Evolutionary conservation across 2,329 filamentous ascomycete genomes (phyloP).

Genomic region (Aaosphaeria pasadenensis): DNA sequence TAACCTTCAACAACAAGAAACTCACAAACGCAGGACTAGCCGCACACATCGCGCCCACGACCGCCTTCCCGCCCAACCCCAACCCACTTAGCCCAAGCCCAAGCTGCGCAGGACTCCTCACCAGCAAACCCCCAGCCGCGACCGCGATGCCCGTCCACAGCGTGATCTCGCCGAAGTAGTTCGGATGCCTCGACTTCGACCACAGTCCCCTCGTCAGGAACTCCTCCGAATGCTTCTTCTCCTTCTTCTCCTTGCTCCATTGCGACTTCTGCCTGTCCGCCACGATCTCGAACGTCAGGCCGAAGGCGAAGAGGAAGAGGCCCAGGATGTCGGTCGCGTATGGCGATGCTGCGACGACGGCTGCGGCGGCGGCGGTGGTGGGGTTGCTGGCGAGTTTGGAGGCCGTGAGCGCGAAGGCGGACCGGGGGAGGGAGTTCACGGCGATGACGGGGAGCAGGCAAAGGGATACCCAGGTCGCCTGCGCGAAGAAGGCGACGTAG

Average conservation of each 20-base stretch:
- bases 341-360: constrained; percentile 10
- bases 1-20: constrained; percentile 62
- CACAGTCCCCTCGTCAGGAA: constrained; percentile 65
- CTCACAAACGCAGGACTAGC: constrained; percentile 63
- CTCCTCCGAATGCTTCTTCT: constrained; percentile 65
- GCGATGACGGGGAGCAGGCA: constrained; percentile 64
- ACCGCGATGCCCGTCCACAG: constrained; percentile 68
- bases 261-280: constrained; percentile 63
- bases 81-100: constrained; percentile 54
- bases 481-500: constrained; percentile 55
- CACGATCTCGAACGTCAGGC: constrained; percentile 58
- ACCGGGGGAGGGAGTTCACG: constrained; percentile 59
- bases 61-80: constrained; percentile 39
- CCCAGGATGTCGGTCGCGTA: constrained; percentile 56
- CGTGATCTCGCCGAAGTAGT: constrained; percentile 70
- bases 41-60: constrained; percentile 52
- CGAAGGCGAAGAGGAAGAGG: constrained; percentile 56
- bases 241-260: constrained; percentile 61
- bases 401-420: constrained; percentile 38
- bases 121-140: constrained; percentile 55
- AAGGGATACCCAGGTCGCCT: constrained; percentile 67
- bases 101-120: constrained; percentile 52
- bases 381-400: constrained; percentile 37
- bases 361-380: constrained; percentile 20
- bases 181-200: constrained; percentile 60